phyloP scores from a whole-genome alignment of 805 yeast species.

The Zygotorulaspora chibaensis region DNA sequence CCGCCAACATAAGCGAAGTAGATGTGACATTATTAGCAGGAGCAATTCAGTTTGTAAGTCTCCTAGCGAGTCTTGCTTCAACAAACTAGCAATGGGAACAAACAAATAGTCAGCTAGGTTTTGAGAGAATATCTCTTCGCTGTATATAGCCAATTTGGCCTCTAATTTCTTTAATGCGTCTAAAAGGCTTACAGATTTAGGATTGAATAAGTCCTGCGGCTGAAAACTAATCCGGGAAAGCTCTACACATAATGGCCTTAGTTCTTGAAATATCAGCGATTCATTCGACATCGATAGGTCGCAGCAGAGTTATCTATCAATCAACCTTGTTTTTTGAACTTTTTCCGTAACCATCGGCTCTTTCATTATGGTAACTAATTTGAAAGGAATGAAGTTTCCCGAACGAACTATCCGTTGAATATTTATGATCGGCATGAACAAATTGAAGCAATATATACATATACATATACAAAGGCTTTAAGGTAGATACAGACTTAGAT shows the following conservation, averaged over 20 bases:
- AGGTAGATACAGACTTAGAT: too few species aligned
- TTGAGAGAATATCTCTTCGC: constrained; percentile 29
- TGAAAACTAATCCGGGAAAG: constrained; percentile 44
- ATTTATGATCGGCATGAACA: too few species aligned
- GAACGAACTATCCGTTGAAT: too few species aligned
- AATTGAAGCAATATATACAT: too few species aligned
- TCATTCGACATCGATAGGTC: constrained; percentile 7
- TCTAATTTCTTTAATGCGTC: constrained; percentile 37
- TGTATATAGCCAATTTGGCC: constrained; percentile 14
- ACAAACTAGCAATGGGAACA: constrained; percentile 52
- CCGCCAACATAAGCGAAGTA: constrained; percentile 49
- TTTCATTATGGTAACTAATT: too few species aligned
- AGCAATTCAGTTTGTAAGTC: constrained; percentile 45
- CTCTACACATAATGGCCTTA: constrained; percentile 43
- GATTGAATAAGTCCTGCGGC: constrained; percentile 35
- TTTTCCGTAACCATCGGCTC: too few species aligned
- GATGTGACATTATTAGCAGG: constrained; percentile 41
- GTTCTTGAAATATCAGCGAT: constrained; percentile 21
- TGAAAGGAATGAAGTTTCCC: neutral
- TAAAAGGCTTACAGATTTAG: constrained; percentile 32
- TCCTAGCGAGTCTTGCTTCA: constrained; percentile 46
- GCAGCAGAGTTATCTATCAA: too few species aligned
- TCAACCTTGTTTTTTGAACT: too few species aligned
- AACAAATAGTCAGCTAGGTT: constrained; percentile 58
- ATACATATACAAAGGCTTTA: too few species aligned